A percentile compares a stretch with the other conserved stretches of the same genome.
Evolutionary conservation across 2,329 filamentous ascomycete genomes (phyloP).

Genomic region (Neocatenulostroma microsporum): DNA sequence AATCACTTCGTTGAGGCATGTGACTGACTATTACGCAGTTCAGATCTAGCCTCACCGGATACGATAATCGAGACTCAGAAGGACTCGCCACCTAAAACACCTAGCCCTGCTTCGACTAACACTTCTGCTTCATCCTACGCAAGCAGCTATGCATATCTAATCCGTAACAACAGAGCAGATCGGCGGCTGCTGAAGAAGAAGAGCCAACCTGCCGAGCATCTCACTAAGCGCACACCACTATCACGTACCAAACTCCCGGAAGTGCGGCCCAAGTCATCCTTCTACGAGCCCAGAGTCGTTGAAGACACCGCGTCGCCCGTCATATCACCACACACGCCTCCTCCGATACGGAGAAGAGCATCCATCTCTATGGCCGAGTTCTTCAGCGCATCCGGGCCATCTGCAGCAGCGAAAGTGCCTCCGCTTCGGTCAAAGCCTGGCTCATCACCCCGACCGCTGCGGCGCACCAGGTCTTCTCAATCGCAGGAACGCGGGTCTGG

Average conservation of each 20-base stretch:
- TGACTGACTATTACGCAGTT: too few relatives aligned
- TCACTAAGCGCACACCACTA: constrained; percentile 11
- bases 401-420: neutral
- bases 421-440: neutral
- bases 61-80: too few relatives aligned
- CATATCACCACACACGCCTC: neutral
- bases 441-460: neutral
- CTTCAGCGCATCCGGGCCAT: neutral
- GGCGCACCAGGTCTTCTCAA: neutral
- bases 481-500: neutral
- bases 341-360: neutral
- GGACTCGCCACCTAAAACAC: constrained; percentile 9
- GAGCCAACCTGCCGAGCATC: constrained; percentile 22
- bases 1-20: neutral
- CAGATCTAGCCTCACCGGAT: too few relatives aligned
- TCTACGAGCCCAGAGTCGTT: constrained; percentile 22
- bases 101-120: constrained; percentile 11
- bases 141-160: constrained; percentile 22
- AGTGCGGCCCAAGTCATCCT: constrained; percentile 17
- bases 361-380: constrained; percentile 3
- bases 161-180: constrained; percentile 19
- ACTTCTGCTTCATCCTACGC: too few relatives aligned
- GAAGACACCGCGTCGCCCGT: constrained; percentile 17
- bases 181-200: constrained; percentile 22
- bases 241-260: neutral